These are phyloP conservation scores for Yarrowia deformans DNA, from an alignment of 805 yeast genomes.

Conservation along the genomic window DNA sequence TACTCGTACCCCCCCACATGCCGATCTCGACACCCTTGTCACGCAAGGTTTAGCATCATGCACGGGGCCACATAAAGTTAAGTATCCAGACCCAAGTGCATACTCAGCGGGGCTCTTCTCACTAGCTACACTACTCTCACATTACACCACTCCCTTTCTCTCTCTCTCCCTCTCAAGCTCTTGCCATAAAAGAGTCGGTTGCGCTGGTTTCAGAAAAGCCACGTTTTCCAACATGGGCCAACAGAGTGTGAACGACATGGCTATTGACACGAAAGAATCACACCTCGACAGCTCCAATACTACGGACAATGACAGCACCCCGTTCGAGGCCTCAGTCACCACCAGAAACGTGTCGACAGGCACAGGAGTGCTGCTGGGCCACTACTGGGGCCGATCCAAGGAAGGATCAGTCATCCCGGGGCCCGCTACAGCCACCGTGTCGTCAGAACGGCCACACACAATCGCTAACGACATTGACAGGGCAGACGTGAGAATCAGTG, in stretches of 20 bases:
- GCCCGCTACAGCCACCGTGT: slow-evolving; percentile 5
- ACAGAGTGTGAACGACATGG: too few species aligned
- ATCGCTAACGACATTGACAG: neutral
- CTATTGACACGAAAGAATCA: too few species aligned
- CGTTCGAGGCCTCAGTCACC: neutral
- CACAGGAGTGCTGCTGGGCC: slow-evolving; percentile 34
- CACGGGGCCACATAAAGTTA: slow-evolving; percentile 7
- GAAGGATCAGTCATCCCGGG: slow-evolving; percentile 15
- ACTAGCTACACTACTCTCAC: neutral
- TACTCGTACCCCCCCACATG: too few species aligned
- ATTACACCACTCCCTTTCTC: too few species aligned
- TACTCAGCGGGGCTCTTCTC: neutral
- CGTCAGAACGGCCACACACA: slow-evolving; percentile 3
- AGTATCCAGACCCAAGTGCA: slow-evolving; percentile 3
- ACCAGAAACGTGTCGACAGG: slow-evolving; percentile 16
- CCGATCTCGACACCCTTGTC: slow-evolving; percentile 6
- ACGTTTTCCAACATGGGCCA: too few species aligned
- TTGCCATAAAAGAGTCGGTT: slow-evolving; percentile 12
- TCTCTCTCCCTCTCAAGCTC: too few species aligned
- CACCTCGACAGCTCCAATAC: too few species aligned
- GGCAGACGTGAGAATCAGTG: slow-evolving; percentile 1
- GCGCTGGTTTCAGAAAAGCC: neutral
- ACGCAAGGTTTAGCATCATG: neutral
- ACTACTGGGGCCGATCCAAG: slow-evolving; percentile 35
- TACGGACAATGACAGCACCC: too few species aligned